A percentile compares a stretch with the other conserved stretches of the same genome.
Conservation (phyloP, 2,329 filamentous ascomycete genomes). For the Alternaria brassicicola region DNA sequence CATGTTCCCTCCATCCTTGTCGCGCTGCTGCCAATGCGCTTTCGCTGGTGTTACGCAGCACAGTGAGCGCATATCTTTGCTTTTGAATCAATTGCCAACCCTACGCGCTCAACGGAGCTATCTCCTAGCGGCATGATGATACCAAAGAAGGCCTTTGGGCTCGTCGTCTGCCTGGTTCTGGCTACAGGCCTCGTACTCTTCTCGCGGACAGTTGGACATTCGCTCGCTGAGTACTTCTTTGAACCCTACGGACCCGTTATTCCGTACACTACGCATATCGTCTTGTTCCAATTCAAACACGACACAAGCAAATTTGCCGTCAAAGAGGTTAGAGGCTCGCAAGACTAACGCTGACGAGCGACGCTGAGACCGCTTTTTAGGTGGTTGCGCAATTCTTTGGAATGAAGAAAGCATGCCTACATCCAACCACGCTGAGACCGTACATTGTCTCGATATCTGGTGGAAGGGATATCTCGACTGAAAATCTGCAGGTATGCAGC, state of each 20-base stretch:
- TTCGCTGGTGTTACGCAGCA: neutral
- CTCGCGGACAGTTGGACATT: slow-evolving; percentile 26
- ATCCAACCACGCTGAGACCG: slow-evolving; percentile 31
- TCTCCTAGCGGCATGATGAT: slow-evolving; percentile 26
- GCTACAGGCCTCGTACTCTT: slow-evolving; percentile 22
- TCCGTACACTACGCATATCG: slow-evolving; percentile 39
- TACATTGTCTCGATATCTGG: slow-evolving; percentile 42
- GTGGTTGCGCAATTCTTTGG: slow-evolving; percentile 39
- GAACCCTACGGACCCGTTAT: slow-evolving; percentile 20
- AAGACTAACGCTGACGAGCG: neutral
- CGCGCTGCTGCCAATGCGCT: slow-evolving; percentile 4
- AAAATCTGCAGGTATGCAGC: slow-evolving; percentile 38
- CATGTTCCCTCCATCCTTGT: slow-evolving; percentile 8
- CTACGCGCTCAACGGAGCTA: slow-evolving; percentile 1
- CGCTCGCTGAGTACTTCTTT: slow-evolving; percentile 24
- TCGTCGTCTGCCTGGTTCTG: slow-evolving; percentile 19
- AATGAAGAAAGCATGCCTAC: slow-evolving; percentile 39
- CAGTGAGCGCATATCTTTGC: slow-evolving; percentile 4
- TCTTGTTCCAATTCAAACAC: slow-evolving; percentile 45
- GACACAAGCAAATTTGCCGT: slow-evolving; percentile 29
- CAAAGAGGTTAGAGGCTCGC: slow-evolving; percentile 32
- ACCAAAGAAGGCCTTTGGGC: slow-evolving; percentile 28
- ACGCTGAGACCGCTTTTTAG: slow-evolving; percentile 24
- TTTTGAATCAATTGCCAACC: slow-evolving; percentile 1
- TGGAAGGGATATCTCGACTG: slow-evolving; percentile 43